A percentile compares a stretch with the other conserved stretches of the same genome.
These are phyloP conservation scores for Pouteria glomerata DNA, from an alignment of 148 eudicot genomes.

Conservation along the genomic window DNA sequence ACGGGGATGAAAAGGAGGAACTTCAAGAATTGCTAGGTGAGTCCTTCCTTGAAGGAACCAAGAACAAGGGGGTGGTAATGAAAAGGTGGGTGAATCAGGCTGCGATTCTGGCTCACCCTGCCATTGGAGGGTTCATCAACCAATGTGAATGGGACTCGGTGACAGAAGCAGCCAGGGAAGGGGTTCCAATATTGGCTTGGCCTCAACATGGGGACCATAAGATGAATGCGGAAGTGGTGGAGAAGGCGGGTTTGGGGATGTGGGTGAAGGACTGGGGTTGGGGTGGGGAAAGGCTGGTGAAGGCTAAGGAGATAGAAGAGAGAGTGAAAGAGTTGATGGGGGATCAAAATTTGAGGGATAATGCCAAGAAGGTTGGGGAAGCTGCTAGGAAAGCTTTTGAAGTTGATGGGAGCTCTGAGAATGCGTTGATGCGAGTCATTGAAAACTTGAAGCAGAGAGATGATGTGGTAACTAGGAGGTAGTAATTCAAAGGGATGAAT, in stretches of 20 bases:
- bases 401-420: slow-evolving; percentile 22
- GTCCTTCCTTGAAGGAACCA: slow-evolving; percentile 1
- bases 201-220: slow-evolving; percentile 20
- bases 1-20: not conserved
- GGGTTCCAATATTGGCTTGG: slow-evolving; percentile 14
- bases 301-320: slow-evolving; percentile 13
- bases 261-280: slow-evolving; percentile 21
- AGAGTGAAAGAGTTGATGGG: slow-evolving; percentile 14
- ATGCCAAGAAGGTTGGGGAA: slow-evolving; percentile 13
- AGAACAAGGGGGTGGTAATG: slow-evolving; percentile 8
- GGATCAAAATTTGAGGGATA: slow-evolving; percentile 5
- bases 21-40: not conserved
- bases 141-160: slow-evolving; percentile 16
- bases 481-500: not conserved
- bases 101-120: slow-evolving; percentile 13
- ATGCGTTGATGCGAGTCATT: not conserved
- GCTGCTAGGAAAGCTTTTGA: slow-evolving; percentile 20
- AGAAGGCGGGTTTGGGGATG: slow-evolving; percentile 16
- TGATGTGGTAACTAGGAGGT: not conserved
- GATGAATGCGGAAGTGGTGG: slow-evolving; percentile 17
- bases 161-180: slow-evolving; percentile 8
- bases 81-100: slow-evolving; percentile 4
- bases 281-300: slow-evolving; percentile 14
- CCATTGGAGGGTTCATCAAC: slow-evolving; percentile 13
- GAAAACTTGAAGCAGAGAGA: slow-evolving; percentile 7